Evolutionary conservation across 164 flowering plant genomes (phyloP).

Genomic region (Magnolia sinica): DNA sequence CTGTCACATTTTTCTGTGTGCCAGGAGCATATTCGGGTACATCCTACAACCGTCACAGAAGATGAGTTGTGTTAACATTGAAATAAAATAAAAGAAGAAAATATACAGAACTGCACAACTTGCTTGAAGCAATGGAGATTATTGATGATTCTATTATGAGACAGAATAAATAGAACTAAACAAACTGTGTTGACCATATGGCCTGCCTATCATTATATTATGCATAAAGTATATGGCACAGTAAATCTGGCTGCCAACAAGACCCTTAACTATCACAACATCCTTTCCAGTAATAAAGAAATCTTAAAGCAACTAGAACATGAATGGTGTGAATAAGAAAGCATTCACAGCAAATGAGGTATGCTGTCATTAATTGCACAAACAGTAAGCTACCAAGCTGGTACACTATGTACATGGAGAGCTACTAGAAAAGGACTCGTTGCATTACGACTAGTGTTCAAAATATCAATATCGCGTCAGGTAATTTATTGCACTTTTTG

Average conservation of each 20-base stretch:
- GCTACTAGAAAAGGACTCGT: no score
- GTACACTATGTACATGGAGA: no score
- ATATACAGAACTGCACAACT: not conserved
- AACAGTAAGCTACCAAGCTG: no score
- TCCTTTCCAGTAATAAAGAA: not conserved
- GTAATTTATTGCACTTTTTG: no score
- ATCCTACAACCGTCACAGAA: slow-evolving; percentile 46
- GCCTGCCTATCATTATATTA: not conserved
- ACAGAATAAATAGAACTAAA: not conserved
- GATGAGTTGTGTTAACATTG: not conserved
- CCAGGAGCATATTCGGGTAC: slow-evolving; percentile 87
- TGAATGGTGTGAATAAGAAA: not conserved
- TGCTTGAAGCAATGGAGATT: not conserved
- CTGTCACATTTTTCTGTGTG: slow-evolving; percentile 90
- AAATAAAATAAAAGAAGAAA: slow-evolving; percentile 2
- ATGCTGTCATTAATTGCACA: no score
- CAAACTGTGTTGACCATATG: not conserved
- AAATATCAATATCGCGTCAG: no score
- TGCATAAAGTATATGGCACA: not conserved
- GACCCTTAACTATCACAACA: not conserved
- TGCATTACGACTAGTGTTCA: no score
- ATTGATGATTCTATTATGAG: not conserved
- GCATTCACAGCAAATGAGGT: not conserved
- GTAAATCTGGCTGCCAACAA: not conserved
- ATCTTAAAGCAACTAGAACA: not conserved